Evolutionary conservation across 352 stramenopile genomes (phyloP).

Genomic region (Phytophthora boehmeriae): DNA sequence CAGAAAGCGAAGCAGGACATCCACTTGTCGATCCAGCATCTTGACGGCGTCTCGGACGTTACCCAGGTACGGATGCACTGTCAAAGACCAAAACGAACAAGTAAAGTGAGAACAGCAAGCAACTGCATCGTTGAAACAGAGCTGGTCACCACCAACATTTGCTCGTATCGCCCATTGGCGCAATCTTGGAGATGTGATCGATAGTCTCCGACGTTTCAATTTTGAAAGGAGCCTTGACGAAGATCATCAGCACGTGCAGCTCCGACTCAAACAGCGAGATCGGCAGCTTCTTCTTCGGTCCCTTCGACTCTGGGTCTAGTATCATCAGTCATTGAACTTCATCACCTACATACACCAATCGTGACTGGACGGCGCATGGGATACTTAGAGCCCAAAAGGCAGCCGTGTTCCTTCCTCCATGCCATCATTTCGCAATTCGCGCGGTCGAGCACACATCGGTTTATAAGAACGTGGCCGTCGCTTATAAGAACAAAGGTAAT

Average conservation of each 20-base stretch:
- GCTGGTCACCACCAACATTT: conserved; percentile 58
- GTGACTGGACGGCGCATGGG: too few species aligned
- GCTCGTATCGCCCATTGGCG: conserved; percentile 64
- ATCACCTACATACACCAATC: conserved; percentile 57
- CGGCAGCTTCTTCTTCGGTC: conserved; percentile 87
- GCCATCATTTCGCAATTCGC: too few species aligned
- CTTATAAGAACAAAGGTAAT: too few species aligned
- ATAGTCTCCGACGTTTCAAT: conserved; percentile 88
- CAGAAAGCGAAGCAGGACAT: conserved; percentile 76
- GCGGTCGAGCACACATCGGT: too few species aligned
- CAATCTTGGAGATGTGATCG: conserved; percentile 90
- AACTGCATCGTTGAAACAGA: background rate
- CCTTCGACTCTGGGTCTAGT: conserved; percentile 67
- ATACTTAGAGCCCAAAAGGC: too few species aligned
- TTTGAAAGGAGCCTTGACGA: conserved; percentile 89
- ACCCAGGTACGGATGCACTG: conserved; percentile 82
- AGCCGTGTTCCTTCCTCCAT: too few species aligned
- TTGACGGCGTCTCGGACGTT: conserved; percentile 85
- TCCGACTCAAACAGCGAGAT: conserved; percentile 88
- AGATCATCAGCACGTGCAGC: conserved; percentile 89
- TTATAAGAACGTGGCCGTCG: too few species aligned
- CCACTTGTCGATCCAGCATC: conserved; percentile 85
- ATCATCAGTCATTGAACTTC: conserved; percentile 91
- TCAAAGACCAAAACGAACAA: conserved; percentile 3
- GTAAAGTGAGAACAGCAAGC: conserved; percentile 7